Base-by-base conservation (phyloP, 225 moss, liverwort and hornwort genomes). In the Pleurozium schreberi region DNA sequence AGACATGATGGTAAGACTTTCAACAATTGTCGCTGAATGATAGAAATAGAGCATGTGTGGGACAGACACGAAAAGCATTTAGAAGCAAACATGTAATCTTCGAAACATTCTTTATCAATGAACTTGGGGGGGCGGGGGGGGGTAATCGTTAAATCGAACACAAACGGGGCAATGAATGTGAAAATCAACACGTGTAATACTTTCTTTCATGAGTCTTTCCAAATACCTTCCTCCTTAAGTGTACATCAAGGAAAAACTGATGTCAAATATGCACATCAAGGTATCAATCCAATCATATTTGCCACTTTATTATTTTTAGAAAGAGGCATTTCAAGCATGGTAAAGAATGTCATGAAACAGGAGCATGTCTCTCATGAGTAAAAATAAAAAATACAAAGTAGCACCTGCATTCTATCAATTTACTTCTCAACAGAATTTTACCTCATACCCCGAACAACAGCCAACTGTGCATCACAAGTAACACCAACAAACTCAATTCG, bases 401-500 rank as follows among this genome's bases (percentile, higher is more conserved):
- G 88, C 36, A 34, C 53, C 50, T 87, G 66, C 80, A 59, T 42
- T 87, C 60, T 78, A 23, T 60, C 33, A 70, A 18, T 62, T 79
- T 38, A 19, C 8, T 57, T 57, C 52, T 59, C 61, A 33, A 40
- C 34, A 43, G 36, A 86, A 66, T 47, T 60, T 83, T 92, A 98
- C 98, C 98, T 96, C 97, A 99, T 93, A 75, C 98, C 98, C 60
- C 98, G 96, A 82, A 99, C 95, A 50, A 97, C 97, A 85, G 97
- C 97, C 93, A 97, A 89, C 79, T 99, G 96, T 18, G 96, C 97
- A 93, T 99, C 97, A 91, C 99, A 99, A 89, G 92, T 91, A 73
- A 97, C 96, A 71, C 99, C 99, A 34, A 96, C 95, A 91, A 99
- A 96, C 94, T 99, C 96, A 78, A 99, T 91, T 64, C 96, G 94